phyloP scores from a whole-genome alignment of 192 early-diverging fungal species.

The Gryganskiella cystojenkinii region DNA sequence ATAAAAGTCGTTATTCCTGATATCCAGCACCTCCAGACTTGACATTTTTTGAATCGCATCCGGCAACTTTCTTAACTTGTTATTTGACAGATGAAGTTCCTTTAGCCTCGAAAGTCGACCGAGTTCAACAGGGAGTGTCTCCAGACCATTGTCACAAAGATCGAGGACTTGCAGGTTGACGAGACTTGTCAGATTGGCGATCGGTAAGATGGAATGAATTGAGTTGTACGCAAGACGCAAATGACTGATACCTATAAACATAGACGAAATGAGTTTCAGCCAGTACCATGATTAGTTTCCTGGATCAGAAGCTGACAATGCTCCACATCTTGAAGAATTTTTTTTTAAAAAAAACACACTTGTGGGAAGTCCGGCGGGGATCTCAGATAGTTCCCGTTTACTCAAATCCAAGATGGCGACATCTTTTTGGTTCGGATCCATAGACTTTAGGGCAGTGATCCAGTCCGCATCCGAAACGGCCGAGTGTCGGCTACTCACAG shows the following conservation, averaged over 20 bases:
- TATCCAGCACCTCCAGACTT: slow-evolving; percentile 49
- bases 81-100: slow-evolving; percentile 47
- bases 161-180: slow-evolving; percentile 47
- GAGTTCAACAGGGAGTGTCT: slow-evolving; percentile 46
- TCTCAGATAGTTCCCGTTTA: slow-evolving; percentile 36
- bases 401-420: slow-evolving; percentile 42
- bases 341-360: slow-evolving; percentile 22
- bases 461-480: slow-evolving; percentile 40
- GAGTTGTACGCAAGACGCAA: slow-evolving; percentile 41
- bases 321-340: no score
- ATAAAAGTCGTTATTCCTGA: slow-evolving; percentile 46
- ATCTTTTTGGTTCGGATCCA: slow-evolving; percentile 24
- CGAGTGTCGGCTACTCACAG: slow-evolving; percentile 15
- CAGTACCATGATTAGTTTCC: neutral
- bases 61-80: slow-evolving; percentile 46
- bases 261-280: neutral
- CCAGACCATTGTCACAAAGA: slow-evolving; percentile 52
- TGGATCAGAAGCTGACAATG: no score
- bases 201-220: slow-evolving; percentile 26
- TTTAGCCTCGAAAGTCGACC: slow-evolving; percentile 38
- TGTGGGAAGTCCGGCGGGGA: slow-evolving; percentile 24
- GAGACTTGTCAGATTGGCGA: slow-evolving; percentile 25
- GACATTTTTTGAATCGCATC: slow-evolving; percentile 45
- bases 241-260: slow-evolving; percentile 38
- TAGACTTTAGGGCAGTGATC: slow-evolving; percentile 8